Evolutionary conservation across 768 basidiomycete genomes (phyloP).

Genomic region (Ramaria rubella): DNA sequence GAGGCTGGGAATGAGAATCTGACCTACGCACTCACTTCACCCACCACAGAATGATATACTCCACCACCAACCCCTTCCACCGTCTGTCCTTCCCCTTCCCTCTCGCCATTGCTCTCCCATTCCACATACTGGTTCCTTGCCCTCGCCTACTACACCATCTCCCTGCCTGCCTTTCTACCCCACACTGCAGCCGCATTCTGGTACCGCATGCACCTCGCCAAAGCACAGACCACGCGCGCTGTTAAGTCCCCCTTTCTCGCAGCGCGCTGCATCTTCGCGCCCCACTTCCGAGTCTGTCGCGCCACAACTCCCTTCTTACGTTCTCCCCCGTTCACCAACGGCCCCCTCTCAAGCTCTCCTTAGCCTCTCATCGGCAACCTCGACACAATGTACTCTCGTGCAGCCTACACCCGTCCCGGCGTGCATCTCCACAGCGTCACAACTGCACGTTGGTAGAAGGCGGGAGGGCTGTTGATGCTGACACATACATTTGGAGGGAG

Average conservation of each 20-base stretch:
- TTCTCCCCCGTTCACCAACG: neutral
- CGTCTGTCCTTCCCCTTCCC: slow-evolving; percentile 14
- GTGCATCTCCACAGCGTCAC: neutral
- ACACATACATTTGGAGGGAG: slow-evolving; percentile 1
- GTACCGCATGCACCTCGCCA: slow-evolving; percentile 16
- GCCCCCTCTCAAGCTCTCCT: slow-evolving; percentile 2
- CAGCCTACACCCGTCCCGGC: neutral
- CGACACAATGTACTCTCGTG: neutral
- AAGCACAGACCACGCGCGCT: slow-evolving; percentile 14
- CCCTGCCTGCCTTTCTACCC: slow-evolving; percentile 17
- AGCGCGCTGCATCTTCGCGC: slow-evolving; percentile 8
- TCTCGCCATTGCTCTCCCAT: slow-evolving; percentile 8
- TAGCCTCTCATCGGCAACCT: slow-evolving; percentile 1
- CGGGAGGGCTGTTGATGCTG: slow-evolving; percentile 1
- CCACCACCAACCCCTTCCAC: slow-evolving; percentile 20
- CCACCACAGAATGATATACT: slow-evolving; percentile 13
- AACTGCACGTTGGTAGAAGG: neutral
- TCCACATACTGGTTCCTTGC: slow-evolving; percentile 15
- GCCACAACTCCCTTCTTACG: neutral
- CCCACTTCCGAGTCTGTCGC: neutral
- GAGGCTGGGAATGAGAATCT: neutral
- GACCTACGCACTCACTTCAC: slow-evolving; percentile 1
- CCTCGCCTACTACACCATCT: slow-evolving; percentile 18
- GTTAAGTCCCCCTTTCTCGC: slow-evolving; percentile 15
- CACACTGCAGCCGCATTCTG: slow-evolving; percentile 15